Percentiles rank a stretch among this genome's conserved stretches.
phyloP scores from a whole-genome alignment of 2,329 filamentous ascomycete species.

The Xylariaceae sp. region DNA sequence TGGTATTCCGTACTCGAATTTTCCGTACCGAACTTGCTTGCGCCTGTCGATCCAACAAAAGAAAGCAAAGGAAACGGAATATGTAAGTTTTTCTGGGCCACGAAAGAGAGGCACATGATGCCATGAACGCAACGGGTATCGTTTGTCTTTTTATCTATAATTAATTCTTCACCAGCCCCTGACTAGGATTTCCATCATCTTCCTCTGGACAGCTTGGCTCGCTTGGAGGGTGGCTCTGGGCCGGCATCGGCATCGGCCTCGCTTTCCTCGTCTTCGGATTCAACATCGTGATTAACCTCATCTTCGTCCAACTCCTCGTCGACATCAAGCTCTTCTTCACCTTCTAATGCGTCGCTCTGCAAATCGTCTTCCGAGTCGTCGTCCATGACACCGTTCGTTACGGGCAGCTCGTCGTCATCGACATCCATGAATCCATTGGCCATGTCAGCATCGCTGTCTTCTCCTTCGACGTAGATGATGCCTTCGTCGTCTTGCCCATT shows the following conservation, averaged over 20 bases:
- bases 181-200: conserved; percentile 29
- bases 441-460: conserved; percentile 53
- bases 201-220: conserved; percentile 34
- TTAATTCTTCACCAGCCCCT: conserved; percentile 23
- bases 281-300: conserved; percentile 54
- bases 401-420: conserved; percentile 54
- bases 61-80: not conserved
- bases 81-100: not conserved
- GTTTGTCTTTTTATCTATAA: conserved; percentile 18
- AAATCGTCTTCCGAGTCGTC: conserved; percentile 57
- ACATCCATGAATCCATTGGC: conserved; percentile 45
- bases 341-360: conserved; percentile 36
- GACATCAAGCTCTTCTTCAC: conserved; percentile 43
- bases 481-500: conserved; percentile 56
- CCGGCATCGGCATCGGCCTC: conserved; percentile 46
- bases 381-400: conserved; percentile 48
- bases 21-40: not conserved
- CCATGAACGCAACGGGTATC: conserved; percentile 25
- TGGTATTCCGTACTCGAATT: not conserved
- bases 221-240: conserved; percentile 42
- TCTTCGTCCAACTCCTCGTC: conserved; percentile 52
- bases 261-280: conserved; percentile 53
- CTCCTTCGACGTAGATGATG: conserved; percentile 82
- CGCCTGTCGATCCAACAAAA: not conserved
- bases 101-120: not conserved